A percentile compares a stretch with the other conserved stretches of the same genome.
phyloP scores from a whole-genome alignment of 2,329 filamentous ascomycete genomes.

The Exophiala sideris region DNA sequence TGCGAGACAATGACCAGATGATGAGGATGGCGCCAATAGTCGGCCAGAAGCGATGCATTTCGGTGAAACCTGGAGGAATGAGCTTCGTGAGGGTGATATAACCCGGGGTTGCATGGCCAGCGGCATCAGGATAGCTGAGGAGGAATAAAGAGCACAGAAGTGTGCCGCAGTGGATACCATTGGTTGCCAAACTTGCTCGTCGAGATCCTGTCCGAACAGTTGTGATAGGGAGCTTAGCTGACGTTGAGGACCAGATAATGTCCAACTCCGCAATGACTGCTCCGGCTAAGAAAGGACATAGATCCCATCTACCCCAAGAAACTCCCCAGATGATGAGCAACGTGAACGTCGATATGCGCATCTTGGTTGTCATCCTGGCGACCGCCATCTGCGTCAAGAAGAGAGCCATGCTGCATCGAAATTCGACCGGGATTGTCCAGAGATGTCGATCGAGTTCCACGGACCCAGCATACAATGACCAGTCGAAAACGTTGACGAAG shows the following conservation, averaged over 20 bases:
- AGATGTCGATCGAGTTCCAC: conserved; percentile 39
- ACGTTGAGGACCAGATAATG: conserved; percentile 18
- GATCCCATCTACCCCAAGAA: conserved; percentile 41
- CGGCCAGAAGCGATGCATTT: conserved; percentile 45
- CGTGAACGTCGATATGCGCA: conserved; percentile 10
- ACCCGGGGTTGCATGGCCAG: conserved; percentile 40
- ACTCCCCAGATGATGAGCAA: conserved; percentile 18
- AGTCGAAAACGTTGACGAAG: not conserved
- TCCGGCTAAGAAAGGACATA: conserved; percentile 34
- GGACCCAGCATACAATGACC: conserved; percentile 9
- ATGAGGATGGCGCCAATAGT: conserved; percentile 42
- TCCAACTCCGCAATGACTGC: conserved; percentile 22
- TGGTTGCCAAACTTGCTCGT: not conserved
- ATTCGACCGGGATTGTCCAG: conserved; percentile 47
- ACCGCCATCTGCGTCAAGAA: conserved; percentile 21
- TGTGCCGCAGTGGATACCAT: conserved; percentile 34
- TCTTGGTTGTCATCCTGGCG: conserved; percentile 13
- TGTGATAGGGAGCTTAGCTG: conserved; percentile 4
- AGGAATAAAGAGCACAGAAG: conserved; percentile 42
- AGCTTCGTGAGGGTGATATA: conserved; percentile 39
- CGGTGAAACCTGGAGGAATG: conserved; percentile 40
- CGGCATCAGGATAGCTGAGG: conserved; percentile 39
- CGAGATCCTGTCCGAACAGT: not conserved
- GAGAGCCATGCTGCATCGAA: conserved; percentile 39
- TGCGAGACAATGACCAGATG: conserved; percentile 42